Percentiles rank a stretch among this genome's conserved stretches.
These are phyloP conservation scores for Litsea cubeba DNA, from an alignment of 164 flowering plant genomes.

Conservation along the genomic window DNA sequence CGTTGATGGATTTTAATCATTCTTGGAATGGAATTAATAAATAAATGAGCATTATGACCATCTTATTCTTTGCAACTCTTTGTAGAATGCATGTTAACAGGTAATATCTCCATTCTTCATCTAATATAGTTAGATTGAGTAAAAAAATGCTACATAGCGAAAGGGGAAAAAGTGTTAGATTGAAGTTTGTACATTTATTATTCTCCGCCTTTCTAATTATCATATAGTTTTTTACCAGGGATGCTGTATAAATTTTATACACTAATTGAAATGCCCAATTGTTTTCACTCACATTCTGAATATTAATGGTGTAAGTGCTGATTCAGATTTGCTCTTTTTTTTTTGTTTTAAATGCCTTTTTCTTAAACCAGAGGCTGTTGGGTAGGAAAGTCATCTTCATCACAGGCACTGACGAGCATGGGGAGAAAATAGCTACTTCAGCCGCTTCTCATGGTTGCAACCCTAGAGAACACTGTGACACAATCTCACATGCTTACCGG, in stretches of 20 bases:
- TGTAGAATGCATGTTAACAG: no score
- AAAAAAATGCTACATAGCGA: no score
- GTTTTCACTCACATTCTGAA: neutral
- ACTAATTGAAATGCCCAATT: no score
- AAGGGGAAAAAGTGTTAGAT: neutral
- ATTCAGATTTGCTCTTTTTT: neutral
- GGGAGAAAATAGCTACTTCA: conserved; percentile 92
- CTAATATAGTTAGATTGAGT: no score
- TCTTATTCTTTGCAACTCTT: no score
- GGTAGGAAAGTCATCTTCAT: conserved; percentile 83
- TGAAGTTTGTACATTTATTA: neutral
- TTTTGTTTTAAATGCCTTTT: neutral
- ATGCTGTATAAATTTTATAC: no score
- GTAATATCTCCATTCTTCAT: no score
- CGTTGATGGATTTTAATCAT: no score
- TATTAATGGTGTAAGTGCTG: neutral
- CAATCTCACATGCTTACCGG: conserved; percentile 70
- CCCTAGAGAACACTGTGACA: conserved; percentile 78
- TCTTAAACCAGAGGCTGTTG: conserved; percentile 57
- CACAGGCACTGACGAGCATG: conserved; percentile 98
- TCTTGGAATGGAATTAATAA: no score
- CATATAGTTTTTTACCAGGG: no score
- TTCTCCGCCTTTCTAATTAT: no score
- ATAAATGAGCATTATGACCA: no score
- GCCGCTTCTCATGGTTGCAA: conserved; percentile 67